A percentile compares a stretch with the other conserved stretches of the same genome.
Evolutionary conservation across 106 monocot species (phyloP).

Genomic region (Gastrodia elata): DNA sequence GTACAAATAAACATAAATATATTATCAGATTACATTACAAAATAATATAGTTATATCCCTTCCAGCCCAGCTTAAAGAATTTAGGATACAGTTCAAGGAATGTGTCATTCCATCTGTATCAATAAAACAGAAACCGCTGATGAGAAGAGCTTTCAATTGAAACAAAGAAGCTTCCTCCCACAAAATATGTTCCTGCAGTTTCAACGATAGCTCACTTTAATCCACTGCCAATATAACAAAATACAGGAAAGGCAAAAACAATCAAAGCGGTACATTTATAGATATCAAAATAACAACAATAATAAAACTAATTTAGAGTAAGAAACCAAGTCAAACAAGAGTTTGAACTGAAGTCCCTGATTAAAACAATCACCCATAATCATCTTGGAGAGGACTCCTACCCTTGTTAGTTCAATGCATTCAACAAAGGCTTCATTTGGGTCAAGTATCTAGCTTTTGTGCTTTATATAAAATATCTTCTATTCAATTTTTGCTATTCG

Average conservation of each 20-base stretch:
- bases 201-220: background rate
- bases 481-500: no score
- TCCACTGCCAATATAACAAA: background rate
- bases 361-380: no score
- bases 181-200: constrained; percentile 6
- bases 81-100: background rate
- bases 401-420: no score
- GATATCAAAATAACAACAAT: background rate
- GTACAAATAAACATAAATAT: background rate
- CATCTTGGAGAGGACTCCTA: no score
- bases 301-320: background rate
- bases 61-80: background rate
- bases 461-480: no score
- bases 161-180: constrained; percentile 1
- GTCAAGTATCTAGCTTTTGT: no score
- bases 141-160: constrained; percentile 3
- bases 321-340: no score
- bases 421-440: no score
- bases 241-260: background rate
- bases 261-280: background rate
- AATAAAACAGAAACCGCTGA: background rate
- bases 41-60: background rate
- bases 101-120: background rate
- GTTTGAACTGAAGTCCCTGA: no score
- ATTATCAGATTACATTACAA: background rate